These are phyloP conservation scores for Huntiella abstrusa DNA, from an alignment of 2,329 filamentous ascomycete genomes.

Conservation along the genomic window DNA sequence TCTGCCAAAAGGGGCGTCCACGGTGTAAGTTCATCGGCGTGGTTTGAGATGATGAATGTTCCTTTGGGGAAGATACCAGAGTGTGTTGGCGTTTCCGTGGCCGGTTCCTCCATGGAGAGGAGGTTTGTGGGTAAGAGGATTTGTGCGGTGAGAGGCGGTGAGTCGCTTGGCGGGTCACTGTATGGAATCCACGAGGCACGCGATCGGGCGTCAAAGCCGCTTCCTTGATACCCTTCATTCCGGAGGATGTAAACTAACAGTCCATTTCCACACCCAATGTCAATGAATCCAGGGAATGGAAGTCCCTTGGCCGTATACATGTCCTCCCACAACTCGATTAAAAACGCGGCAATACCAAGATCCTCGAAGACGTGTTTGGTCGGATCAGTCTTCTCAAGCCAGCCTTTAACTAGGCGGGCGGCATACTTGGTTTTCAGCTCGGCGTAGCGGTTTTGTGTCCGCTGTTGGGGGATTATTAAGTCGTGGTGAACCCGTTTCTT, in stretches of 20 bases:
- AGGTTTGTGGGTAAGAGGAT: conserved; percentile 27
- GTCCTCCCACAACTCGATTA: conserved; percentile 75
- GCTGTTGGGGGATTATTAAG: conserved; percentile 53
- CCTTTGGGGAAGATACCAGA: conserved; percentile 49
- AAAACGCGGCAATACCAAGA: conserved; percentile 71
- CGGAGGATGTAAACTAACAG: conserved; percentile 69
- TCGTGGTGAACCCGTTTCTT: conserved; percentile 74
- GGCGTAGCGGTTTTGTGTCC: conserved; percentile 67
- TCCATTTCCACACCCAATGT: conserved; percentile 91
- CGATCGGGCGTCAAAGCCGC: conserved; percentile 77
- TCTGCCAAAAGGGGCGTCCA: conserved; percentile 86
- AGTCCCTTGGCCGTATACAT: conserved; percentile 42
- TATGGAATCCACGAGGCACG: conserved; percentile 76
- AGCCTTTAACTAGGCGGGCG: conserved; percentile 46
- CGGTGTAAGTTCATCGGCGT: conserved; percentile 85
- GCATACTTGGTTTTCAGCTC: conserved; percentile 66
- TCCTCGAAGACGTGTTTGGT: conserved; percentile 93
- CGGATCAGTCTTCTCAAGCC: conserved; percentile 77
- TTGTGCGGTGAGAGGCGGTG: conserved; percentile 22
- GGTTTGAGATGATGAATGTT: conserved; percentile 92
- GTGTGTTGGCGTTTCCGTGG: conserved; percentile 17
- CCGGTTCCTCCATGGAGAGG: conserved; percentile 13
- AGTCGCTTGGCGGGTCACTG: conserved; percentile 15
- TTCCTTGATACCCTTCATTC: conserved; percentile 64
- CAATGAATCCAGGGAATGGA: conserved; percentile 72